phyloP scores from a whole-genome alignment of 352 stramenopile genomes.

The Pythium grandisporangium region DNA sequence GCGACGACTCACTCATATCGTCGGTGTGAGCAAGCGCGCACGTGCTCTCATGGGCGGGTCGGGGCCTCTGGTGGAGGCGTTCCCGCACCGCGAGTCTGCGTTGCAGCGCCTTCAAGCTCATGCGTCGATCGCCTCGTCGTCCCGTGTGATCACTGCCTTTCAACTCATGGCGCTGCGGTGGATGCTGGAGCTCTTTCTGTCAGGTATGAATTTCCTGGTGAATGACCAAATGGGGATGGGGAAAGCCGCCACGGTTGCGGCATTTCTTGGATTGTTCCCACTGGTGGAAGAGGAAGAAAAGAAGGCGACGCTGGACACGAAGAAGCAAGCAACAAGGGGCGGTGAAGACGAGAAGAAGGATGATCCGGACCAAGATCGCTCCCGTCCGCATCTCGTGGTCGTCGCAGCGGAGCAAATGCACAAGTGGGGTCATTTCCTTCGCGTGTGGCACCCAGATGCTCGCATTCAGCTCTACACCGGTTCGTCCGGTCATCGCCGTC shows the following conservation, averaged over 20 bases:
- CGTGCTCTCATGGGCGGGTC: constrained; percentile 2
- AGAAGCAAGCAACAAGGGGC: not conserved
- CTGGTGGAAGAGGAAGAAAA: constrained; percentile 17
- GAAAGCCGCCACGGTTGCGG: constrained; percentile 67
- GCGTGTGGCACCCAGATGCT: constrained; percentile 30
- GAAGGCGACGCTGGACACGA: no score
- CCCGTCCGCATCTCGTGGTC: constrained; percentile 66
- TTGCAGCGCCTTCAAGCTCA: constrained; percentile 10
- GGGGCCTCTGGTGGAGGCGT: not conserved
- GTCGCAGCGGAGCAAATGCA: constrained; percentile 66
- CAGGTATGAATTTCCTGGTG: constrained; percentile 59
- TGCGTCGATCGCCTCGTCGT: no score
- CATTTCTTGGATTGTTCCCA: constrained; percentile 57
- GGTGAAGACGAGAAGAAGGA: no score
- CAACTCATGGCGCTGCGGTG: constrained; percentile 70
- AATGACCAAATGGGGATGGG: constrained; percentile 85
- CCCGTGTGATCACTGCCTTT: constrained; percentile 40
- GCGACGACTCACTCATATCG: constrained; percentile 15
- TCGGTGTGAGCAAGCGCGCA: constrained; percentile 30
- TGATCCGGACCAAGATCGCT: no score
- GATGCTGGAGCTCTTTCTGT: constrained; percentile 69
- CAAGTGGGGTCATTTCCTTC: constrained; percentile 73
- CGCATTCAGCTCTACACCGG: constrained; percentile 57
- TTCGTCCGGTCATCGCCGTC: constrained; percentile 20
- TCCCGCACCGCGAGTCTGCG: not conserved